Conservation (phyloP, 768 basidiomycete genomes). For the Lactarius pseudohatsudake region DNA sequence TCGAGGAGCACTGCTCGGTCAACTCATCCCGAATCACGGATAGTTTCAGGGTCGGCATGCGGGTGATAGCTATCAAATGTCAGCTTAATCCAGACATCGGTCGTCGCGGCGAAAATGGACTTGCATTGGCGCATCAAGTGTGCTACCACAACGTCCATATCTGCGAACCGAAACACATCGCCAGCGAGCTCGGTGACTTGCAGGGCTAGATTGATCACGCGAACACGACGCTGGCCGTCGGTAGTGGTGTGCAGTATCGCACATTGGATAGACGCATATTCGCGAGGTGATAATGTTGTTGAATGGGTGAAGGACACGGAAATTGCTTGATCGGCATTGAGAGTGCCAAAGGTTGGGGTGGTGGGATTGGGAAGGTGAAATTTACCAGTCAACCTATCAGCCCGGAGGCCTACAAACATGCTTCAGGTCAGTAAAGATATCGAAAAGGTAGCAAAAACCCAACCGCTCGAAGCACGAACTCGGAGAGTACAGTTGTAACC, state of each 20-base stretch:
- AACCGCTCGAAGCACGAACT: constrained; percentile 85
- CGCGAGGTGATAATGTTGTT: constrained; percentile 62
- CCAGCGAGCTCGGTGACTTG: constrained; percentile 81
- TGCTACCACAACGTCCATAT: constrained; percentile 80
- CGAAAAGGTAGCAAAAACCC: constrained; percentile 15
- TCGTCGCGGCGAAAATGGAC: constrained; percentile 31
- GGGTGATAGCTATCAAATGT: constrained; percentile 58
- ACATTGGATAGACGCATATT: constrained; percentile 78
- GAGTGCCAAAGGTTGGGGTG: constrained; percentile 73
- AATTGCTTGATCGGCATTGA: constrained; percentile 82
- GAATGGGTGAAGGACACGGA: constrained; percentile 74
- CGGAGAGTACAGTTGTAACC: constrained; percentile 80
- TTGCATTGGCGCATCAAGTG: constrained; percentile 77
- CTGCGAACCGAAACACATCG: constrained; percentile 88
- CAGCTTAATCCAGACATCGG: constrained; percentile 7
- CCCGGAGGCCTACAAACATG: constrained; percentile 52
- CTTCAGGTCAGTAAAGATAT: constrained; percentile 2
- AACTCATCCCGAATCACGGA: constrained; percentile 80
- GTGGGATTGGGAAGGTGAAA: constrained; percentile 66
- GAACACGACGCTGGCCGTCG: constrained; percentile 76
- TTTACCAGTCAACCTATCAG: constrained; percentile 68
- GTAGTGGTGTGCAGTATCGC: constrained; percentile 85
- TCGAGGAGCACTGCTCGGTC: constrained; percentile 77
- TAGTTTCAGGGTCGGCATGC: constrained; percentile 58
- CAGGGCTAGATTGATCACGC: constrained; percentile 83